phyloP scores from a whole-genome alignment of 2,329 filamentous ascomycete genomes.

The Botrytis paeoniae region DNA sequence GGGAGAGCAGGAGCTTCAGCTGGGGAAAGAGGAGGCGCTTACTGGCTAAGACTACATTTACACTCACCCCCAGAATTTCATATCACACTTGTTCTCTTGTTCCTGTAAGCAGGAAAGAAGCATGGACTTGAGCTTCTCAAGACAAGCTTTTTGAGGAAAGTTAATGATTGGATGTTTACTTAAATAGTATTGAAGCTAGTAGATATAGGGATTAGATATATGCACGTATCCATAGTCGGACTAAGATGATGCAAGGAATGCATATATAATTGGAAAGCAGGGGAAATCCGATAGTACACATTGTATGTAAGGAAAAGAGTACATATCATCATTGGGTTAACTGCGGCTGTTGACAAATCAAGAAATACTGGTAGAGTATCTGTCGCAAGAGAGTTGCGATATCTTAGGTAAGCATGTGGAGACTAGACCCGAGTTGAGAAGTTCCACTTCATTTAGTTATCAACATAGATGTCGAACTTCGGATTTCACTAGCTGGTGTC shows the following conservation, averaged over 20 bases:
- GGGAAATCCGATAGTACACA: slow-evolving; percentile 2
- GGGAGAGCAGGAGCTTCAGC: not conserved
- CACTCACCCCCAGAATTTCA: not conserved
- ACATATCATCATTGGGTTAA: not conserved
- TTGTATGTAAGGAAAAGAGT: not conserved
- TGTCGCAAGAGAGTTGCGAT: not conserved
- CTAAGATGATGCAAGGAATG: slow-evolving; percentile 17
- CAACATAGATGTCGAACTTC: not conserved
- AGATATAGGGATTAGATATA: not conserved
- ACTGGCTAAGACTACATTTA: slow-evolving; percentile 12
- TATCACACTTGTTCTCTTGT: slow-evolving; percentile 11
- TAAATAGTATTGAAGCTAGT: not conserved
- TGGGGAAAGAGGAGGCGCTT: slow-evolving; percentile 2
- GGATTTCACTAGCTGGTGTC: not conserved
- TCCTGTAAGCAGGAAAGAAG: slow-evolving; percentile 12
- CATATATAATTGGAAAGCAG: not conserved
- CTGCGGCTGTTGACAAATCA: not conserved
- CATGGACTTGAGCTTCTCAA: slow-evolving; percentile 9
- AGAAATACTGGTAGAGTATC: not conserved
- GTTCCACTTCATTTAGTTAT: not conserved
- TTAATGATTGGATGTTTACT: slow-evolving; percentile 1
- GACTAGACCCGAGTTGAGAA: not conserved
- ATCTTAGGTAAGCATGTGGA: not conserved
- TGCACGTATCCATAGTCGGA: slow-evolving; percentile 11
- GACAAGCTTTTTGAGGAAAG: not conserved